Conservation (phyloP, 2,329 filamentous ascomycete species). For the Thelonectria discophora region DNA sequence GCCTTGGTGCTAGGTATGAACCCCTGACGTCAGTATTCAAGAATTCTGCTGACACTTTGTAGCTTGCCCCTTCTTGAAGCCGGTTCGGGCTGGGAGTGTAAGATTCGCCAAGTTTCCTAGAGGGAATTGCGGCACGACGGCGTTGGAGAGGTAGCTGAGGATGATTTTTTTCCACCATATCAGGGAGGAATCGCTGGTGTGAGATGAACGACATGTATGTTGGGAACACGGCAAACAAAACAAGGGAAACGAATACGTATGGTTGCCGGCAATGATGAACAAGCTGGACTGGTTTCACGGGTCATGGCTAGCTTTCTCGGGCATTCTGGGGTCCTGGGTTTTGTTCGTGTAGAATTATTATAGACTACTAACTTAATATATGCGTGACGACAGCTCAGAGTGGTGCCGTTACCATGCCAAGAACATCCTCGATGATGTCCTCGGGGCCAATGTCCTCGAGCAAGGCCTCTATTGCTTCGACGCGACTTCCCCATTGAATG, state of each 20-base stretch:
- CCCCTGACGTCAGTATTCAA: conserved; percentile 14
- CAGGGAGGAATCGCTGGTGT: conserved; percentile 30
- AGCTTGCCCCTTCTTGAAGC: conserved; percentile 86
- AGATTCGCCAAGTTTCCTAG: conserved; percentile 77
- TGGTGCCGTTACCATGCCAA: conserved; percentile 65
- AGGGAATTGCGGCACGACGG: conserved; percentile 33
- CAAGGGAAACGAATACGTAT: conserved; percentile 22
- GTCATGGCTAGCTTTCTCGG: conserved; percentile 28
- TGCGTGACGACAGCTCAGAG: conserved; percentile 37
- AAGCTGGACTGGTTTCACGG: conserved; percentile 29
- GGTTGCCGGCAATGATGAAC: conserved; percentile 30
- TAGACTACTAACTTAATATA: conserved; percentile 44
- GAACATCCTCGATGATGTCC: conserved; percentile 71
- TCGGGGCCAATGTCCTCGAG: conserved; percentile 70
- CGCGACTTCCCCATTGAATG: conserved; percentile 89
- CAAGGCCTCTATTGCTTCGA: conserved; percentile 72
- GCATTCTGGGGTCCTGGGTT: conserved; percentile 32
- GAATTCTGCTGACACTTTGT: conserved; percentile 28
- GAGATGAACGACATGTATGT: conserved; percentile 35
- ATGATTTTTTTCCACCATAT: conserved; percentile 32
- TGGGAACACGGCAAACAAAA: conserved; percentile 36
- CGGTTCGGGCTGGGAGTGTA: conserved; percentile 90
- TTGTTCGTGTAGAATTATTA: conserved; percentile 39
- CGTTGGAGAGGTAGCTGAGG: conserved; percentile 38
- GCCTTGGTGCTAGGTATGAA: conserved; percentile 89